Evolutionary conservation across 169 alveolate genomes (phyloP).

Genomic region (Eimeria acervulina): DNA sequence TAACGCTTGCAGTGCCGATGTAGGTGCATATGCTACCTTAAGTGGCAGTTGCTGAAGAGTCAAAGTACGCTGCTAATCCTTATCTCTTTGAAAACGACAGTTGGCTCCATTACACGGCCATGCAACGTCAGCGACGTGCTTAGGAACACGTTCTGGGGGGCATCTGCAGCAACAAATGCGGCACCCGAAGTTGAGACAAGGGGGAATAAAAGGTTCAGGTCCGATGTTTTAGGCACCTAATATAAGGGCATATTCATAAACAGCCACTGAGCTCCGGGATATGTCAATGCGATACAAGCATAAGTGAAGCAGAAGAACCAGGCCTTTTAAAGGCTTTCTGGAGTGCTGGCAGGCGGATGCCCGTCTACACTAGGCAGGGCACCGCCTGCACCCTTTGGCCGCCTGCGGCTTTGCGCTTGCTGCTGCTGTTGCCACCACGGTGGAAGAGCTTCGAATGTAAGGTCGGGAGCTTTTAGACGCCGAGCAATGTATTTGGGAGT

Average conservation of each 20-base stretch:
- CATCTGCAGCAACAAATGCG: background rate
- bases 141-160: background rate
- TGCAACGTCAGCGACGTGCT: background rate
- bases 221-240: slow-evolving; percentile 31
- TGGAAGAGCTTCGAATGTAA: slow-evolving; percentile 76
- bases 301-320: background rate
- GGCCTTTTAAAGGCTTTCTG: slow-evolving; percentile 13
- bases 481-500: slow-evolving; percentile 75
- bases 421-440: slow-evolving; percentile 79
- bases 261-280: slow-evolving; percentile 20
- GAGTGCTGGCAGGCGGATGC: slow-evolving; percentile 18
- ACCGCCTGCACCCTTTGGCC: slow-evolving; percentile 57
- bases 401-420: slow-evolving; percentile 63
- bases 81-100: background rate
- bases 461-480: slow-evolving; percentile 72
- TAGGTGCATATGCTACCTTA: too few relatives aligned
- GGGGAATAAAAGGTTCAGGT: slow-evolving; percentile 11
- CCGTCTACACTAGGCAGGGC: slow-evolving; percentile 55
- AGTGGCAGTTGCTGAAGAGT: background rate
- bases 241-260: background rate
- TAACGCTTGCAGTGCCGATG: background rate
- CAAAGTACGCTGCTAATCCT: background rate
- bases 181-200: background rate
- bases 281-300: slow-evolving; percentile 50
- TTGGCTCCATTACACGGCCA: background rate